Evolutionary conservation across 176 grass and related monocot species (phyloP), one percentile per base, ranked within the genome.

Genomic region (Lolium rigidum): DNA sequence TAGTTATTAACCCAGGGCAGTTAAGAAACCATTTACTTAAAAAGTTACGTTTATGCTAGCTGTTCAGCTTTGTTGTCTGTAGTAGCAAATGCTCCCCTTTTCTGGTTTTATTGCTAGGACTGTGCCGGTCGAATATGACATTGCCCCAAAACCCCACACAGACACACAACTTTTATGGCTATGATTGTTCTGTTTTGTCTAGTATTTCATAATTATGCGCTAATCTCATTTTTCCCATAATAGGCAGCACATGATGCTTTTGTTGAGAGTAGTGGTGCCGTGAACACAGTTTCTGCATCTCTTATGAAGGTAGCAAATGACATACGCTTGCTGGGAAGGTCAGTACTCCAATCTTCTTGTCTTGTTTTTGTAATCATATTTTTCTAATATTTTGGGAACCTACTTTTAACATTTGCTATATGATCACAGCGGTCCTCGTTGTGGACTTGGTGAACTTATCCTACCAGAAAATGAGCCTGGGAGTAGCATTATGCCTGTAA

Each of bases 401-500:
- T 47, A 6, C 6, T 54, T 51, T 88, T 38, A 88, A 52, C 47
- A 77, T 84, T 87, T 87, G 62, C 70, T 52, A 57, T 74, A 64
- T 14, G 59, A 57, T 80, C 35, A 76, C 83, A 99, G 97, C 85
- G 97, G 97, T 28, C 97, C 97, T 41, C 97, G 97, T 10, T 99
- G 94, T 80, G 97, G 97, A 83, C 94, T 99, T 82, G 94, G 97
- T 80, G 97, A 99, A 80, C 90, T 99, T 76, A 94, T 99, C 72
- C 77, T 99, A 44, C 97, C 97, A 38, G 97, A 99, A 93, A 99
- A 99, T 93, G 97, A 99, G 78, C 97, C 97, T 47, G 97, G 97
- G 48, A 99, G 97, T 87, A 99, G 97, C 85, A 99, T 99, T 87
- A 99, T 99, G 97, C 97, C 97, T 83, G 97, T 99, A 94, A 81